A percentile compares a stretch with the other conserved stretches of the same genome.
Evolutionary conservation across 768 basidiomycete species (phyloP).

Genomic region (Pisolithus orientalis): DNA sequence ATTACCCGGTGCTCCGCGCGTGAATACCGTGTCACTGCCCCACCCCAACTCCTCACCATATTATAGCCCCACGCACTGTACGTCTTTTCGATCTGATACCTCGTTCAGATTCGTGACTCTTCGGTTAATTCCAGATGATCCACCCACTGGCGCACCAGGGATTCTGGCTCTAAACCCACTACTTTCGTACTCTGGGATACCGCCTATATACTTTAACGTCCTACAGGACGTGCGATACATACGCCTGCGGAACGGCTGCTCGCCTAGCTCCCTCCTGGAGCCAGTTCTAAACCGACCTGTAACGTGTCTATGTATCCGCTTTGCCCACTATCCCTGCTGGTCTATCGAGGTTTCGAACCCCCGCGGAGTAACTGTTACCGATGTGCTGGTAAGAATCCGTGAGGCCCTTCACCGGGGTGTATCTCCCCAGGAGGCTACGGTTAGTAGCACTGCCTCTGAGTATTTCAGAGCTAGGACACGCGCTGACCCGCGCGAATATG

Average conservation of each 20-base stretch:
- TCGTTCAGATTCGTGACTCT: not conserved
- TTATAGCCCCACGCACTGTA: slow-evolving; percentile 19
- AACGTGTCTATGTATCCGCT: slow-evolving; percentile 11
- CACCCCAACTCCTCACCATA: slow-evolving; percentile 23
- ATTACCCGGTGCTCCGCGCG: slow-evolving; percentile 20
- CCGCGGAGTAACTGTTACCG: slow-evolving; percentile 20
- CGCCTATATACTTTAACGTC: slow-evolving; percentile 20
- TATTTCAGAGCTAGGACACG: slow-evolving; percentile 23
- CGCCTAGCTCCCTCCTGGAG: slow-evolving; percentile 10
- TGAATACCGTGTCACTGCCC: slow-evolving; percentile 24
- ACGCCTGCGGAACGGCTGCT: slow-evolving; percentile 14
- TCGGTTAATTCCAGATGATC: slow-evolving; percentile 10
- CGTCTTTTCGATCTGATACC: not conserved
- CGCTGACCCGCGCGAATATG: slow-evolving; percentile 29
- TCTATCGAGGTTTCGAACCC: slow-evolving; percentile 25
- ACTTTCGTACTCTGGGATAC: slow-evolving; percentile 13
- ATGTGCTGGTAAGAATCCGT: slow-evolving; percentile 23
- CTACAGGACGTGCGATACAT: slow-evolving; percentile 19
- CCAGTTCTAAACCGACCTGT: slow-evolving; percentile 19
- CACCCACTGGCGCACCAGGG: slow-evolving; percentile 6
- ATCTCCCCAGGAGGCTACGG: slow-evolving; percentile 21
- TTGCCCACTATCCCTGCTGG: slow-evolving; percentile 22
- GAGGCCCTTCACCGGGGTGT: slow-evolving; percentile 22
- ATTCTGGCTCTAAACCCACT: slow-evolving; percentile 22
- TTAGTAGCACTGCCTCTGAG: slow-evolving; percentile 20